Percentiles rank a stretch among this genome's conserved stretches.
phyloP scores from a whole-genome alignment of 163 green algal species.

The Volvox carteri region DNA sequence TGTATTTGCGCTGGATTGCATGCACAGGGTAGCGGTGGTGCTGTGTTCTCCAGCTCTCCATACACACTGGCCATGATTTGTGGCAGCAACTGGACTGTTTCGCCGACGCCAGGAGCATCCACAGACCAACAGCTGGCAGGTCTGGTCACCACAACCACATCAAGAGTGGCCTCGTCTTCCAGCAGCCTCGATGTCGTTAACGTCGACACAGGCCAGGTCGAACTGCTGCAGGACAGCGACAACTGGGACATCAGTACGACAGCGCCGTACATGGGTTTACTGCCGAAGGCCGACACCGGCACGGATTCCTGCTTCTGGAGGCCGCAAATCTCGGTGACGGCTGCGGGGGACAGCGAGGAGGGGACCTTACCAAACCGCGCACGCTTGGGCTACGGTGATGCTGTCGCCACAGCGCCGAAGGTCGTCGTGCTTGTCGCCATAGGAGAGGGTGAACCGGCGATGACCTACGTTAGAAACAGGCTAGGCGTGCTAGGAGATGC shows the following conservation, averaged over 20 bases:
- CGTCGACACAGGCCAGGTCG: background rate
- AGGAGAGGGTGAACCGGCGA: background rate
- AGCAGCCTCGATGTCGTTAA: background rate
- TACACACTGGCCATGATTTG: background rate
- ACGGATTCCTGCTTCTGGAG: background rate
- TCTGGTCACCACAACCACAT: background rate
- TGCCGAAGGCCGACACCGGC: background rate
- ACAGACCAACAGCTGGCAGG: background rate
- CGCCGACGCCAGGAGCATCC: background rate
- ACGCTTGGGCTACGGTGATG: background rate
- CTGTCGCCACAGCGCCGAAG: background rate
- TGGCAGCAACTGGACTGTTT: background rate
- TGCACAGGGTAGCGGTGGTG: constrained; percentile 7
- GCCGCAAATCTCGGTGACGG: background rate
- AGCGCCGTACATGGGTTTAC: background rate
- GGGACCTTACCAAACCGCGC: too few species aligned
- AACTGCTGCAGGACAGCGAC: background rate
- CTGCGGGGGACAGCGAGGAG: background rate
- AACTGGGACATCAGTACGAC: background rate
- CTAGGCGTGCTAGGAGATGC: background rate
- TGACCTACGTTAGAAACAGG: background rate
- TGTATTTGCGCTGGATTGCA: too few species aligned
- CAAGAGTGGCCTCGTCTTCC: background rate
- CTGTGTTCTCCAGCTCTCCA: background rate
- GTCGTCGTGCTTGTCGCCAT: background rate